A percentile compares a stretch with the other conserved stretches of the same genome.
Conservation (phyloP, 192 early-diverging fungal species). For the Oehlia diaphana region DNA sequence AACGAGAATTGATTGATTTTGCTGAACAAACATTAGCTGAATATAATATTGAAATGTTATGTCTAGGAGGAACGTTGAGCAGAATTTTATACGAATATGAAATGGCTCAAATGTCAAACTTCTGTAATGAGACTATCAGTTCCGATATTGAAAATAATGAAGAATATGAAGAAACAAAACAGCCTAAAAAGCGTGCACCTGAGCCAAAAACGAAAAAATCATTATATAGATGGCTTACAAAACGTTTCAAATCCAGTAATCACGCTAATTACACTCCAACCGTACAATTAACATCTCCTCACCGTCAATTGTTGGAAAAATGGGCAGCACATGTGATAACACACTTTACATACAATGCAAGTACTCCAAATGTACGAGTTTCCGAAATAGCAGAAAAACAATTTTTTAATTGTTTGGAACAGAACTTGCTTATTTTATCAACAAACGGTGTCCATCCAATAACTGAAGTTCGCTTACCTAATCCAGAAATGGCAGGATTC, state of each 20-base stretch:
- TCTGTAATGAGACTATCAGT: constrained; percentile 40
- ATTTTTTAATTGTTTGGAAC: constrained; percentile 55
- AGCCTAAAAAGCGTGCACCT: too few relatives aligned
- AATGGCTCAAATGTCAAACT: constrained; percentile 54
- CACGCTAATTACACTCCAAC: too few relatives aligned
- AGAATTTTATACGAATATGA: constrained; percentile 82
- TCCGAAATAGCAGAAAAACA: constrained; percentile 47
- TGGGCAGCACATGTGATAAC: constrained; percentile 63
- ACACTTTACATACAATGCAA: constrained; percentile 65
- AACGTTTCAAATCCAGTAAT: too few relatives aligned
- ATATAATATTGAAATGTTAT: constrained; percentile 81
- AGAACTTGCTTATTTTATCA: constrained; percentile 62
- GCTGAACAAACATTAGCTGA: constrained; percentile 75
- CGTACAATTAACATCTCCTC: too few relatives aligned
- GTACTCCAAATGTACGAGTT: constrained; percentile 59
- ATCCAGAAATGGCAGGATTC: constrained; percentile 56
- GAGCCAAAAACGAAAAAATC: too few relatives aligned
- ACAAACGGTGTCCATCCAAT: constrained; percentile 61
- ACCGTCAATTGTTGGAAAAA: constrained; percentile 31
- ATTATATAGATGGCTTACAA: too few relatives aligned
- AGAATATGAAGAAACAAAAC: too few relatives aligned
- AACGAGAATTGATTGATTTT: constrained; percentile 88
- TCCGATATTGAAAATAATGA: neutral
- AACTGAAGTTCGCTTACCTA: constrained; percentile 58
- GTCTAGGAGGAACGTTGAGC: constrained; percentile 68